Evolutionary conservation across 441 rosid species (phyloP).

Genomic region (Syzygium syzygioides): DNA sequence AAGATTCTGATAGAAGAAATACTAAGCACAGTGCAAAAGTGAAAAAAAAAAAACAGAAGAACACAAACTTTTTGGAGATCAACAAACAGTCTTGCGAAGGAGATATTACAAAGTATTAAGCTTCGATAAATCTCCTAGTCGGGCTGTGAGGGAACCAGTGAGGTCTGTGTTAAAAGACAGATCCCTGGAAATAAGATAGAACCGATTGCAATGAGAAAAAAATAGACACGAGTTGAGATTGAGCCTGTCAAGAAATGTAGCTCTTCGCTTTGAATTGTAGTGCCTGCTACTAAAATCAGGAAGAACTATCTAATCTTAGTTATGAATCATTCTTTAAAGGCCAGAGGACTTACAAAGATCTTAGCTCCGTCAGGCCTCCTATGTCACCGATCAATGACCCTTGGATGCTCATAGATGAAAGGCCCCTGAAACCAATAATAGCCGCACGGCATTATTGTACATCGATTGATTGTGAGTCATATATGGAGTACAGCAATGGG

Average conservation of each 20-base stretch:
- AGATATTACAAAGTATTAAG: constrained; percentile 5
- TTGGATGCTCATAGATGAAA: constrained; percentile 6
- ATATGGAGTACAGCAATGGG: background rate
- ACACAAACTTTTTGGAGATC: background rate
- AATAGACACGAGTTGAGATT: background rate
- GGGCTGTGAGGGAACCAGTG: background rate
- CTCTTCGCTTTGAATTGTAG: background rate
- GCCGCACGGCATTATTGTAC: background rate
- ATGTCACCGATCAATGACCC: constrained; percentile 8
- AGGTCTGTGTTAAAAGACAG: constrained; percentile 8
- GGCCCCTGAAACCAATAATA: background rate
- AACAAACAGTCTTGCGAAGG: background rate
- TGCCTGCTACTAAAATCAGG: background rate
- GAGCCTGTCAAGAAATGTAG: background rate
- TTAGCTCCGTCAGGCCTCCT: constrained; percentile 7
- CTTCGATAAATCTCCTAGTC: background rate
- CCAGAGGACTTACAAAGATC: constrained; percentile 5
- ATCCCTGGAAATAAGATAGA: constrained; percentile 5
- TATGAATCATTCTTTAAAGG: background rate
- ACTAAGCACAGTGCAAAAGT: background rate
- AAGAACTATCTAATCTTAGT: background rate
- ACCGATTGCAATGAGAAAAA: background rate
- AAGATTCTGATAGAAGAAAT: constrained; percentile 1
- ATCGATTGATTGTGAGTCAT: background rate
- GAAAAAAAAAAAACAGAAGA: background rate